A percentile compares a stretch with the other conserved stretches of the same genome.
These are phyloP conservation scores for Fusarium ambrosium DNA, from an alignment of 2,329 filamentous ascomycete genomes.

Conservation along the genomic window DNA sequence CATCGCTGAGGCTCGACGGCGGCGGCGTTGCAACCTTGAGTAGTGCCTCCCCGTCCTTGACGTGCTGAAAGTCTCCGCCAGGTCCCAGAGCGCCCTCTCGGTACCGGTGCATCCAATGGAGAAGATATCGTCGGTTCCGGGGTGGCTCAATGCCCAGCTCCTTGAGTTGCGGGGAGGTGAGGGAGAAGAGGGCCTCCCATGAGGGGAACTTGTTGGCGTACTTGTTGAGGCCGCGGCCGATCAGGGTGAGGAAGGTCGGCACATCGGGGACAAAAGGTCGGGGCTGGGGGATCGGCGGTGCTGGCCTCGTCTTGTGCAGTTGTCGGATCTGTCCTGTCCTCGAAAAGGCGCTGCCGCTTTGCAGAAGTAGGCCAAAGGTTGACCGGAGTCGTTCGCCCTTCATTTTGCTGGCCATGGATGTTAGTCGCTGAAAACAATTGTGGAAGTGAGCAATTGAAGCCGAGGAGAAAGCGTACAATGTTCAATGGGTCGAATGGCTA, in stretches of 20 bases:
- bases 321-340: constrained; percentile 57
- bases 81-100: constrained; percentile 81
- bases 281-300: constrained; percentile 70
- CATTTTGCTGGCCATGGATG: constrained; percentile 45
- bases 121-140: constrained; percentile 83
- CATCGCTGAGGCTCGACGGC: constrained; percentile 55
- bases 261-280: constrained; percentile 91
- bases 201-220: constrained; percentile 89
- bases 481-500: constrained; percentile 40
- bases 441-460: accelerated
- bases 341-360: constrained; percentile 50
- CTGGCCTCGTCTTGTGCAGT: constrained; percentile 57
- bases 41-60: constrained; percentile 68
- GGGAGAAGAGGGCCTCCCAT: constrained; percentile 91
- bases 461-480: constrained; percentile 25
- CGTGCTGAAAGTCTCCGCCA: constrained; percentile 84
- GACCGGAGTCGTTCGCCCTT: constrained; percentile 50
- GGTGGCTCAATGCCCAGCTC: constrained; percentile 90
- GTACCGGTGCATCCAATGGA: constrained; percentile 91
- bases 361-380: constrained; percentile 49
- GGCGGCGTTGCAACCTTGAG: constrained; percentile 63
- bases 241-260: constrained; percentile 87
- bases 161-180: constrained; percentile 81
- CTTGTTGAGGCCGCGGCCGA: constrained; percentile 86
- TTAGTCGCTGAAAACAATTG: constrained; percentile 9